Percentiles rank a stretch among this genome's conserved stretches.
Conservation (phyloP, 352 stramenopile species). For the Phytophthora uliginosa region DNA sequence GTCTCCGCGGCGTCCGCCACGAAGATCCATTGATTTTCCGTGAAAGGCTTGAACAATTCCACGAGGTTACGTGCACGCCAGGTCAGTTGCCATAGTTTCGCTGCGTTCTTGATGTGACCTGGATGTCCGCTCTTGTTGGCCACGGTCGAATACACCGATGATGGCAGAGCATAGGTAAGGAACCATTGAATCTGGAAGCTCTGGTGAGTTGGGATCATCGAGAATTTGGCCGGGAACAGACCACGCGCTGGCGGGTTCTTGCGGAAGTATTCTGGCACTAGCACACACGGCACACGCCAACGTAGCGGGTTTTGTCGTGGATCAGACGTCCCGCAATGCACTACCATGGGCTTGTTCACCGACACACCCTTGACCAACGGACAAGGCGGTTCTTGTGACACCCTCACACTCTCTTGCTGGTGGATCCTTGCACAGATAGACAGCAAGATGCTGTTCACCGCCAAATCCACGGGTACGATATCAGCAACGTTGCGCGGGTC, state of each 20-base stretch:
- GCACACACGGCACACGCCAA: conserved; percentile 75
- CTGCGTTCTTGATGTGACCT: conserved; percentile 75
- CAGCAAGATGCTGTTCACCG: conserved; percentile 82
- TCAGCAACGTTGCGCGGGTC: conserved; percentile 85
- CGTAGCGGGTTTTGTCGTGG: conserved; percentile 82
- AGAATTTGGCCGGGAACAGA: conserved; percentile 72
- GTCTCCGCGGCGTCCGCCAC: conserved; percentile 58
- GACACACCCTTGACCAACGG: conserved; percentile 19
- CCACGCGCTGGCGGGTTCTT: conserved; percentile 69
- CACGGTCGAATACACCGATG: conserved; percentile 83
- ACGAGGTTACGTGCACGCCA: conserved; percentile 82
- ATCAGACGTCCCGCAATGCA: conserved; percentile 85
- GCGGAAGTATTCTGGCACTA: conserved; percentile 75
- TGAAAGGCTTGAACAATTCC: conserved; percentile 90
- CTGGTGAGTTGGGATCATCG: conserved; percentile 85
- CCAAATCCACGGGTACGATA: conserved; percentile 86
- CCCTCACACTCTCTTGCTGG: conserved; percentile 17
- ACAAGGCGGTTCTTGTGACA: conserved; percentile 15
- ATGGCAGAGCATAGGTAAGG: conserved; percentile 80
- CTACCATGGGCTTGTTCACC: conserved; percentile 58
- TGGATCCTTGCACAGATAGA: conserved; percentile 56
- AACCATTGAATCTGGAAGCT: conserved; percentile 90
- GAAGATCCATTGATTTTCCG: conserved; percentile 90
- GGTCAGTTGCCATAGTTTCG: conserved; percentile 78
- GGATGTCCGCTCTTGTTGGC: conserved; percentile 72